phyloP scores from a whole-genome alignment of 768 basidiomycete species.

The Lentinula guzmanii region DNA sequence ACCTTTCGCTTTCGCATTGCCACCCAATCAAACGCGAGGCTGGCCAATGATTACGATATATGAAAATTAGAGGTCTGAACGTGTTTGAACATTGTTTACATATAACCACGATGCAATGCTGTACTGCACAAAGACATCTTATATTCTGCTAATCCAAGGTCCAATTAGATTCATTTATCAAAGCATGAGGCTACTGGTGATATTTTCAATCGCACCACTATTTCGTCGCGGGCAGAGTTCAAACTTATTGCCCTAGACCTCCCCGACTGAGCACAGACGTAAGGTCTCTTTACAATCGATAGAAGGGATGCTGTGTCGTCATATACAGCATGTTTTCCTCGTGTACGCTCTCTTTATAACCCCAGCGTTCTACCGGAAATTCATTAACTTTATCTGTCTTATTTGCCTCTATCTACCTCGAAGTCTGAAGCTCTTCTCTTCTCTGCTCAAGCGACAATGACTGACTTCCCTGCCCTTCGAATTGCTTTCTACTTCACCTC shows the following conservation, averaged over 20 bases:
- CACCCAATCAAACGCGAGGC: too few species aligned
- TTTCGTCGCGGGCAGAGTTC: not conserved
- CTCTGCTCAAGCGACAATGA: constrained; percentile 13
- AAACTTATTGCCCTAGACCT: not conserved
- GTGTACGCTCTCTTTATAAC: not conserved
- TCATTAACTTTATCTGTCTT: not conserved
- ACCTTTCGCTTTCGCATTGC: too few species aligned
- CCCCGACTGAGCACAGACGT: not conserved
- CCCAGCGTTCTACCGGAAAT: not conserved
- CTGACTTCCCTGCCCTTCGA: constrained; percentile 28
- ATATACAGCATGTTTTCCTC: not conserved
- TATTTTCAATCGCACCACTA: not conserved
- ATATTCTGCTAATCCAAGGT: not conserved
- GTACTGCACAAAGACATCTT: not conserved
- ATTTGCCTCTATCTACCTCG: not conserved
- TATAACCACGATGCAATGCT: not conserved
- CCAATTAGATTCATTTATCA: not conserved
- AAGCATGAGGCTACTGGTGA: not conserved
- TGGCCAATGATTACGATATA: too few species aligned
- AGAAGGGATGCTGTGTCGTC: not conserved
- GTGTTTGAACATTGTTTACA: not conserved
- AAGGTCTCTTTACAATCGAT: not conserved
- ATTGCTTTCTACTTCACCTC: constrained; percentile 35
- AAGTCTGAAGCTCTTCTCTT: not conserved
- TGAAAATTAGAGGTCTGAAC: not conserved